Evolutionary conservation across 352 stramenopile genomes (phyloP), one percentile per base, ranked within the genome.

Genomic region (Globisporangium ultimum): DNA sequence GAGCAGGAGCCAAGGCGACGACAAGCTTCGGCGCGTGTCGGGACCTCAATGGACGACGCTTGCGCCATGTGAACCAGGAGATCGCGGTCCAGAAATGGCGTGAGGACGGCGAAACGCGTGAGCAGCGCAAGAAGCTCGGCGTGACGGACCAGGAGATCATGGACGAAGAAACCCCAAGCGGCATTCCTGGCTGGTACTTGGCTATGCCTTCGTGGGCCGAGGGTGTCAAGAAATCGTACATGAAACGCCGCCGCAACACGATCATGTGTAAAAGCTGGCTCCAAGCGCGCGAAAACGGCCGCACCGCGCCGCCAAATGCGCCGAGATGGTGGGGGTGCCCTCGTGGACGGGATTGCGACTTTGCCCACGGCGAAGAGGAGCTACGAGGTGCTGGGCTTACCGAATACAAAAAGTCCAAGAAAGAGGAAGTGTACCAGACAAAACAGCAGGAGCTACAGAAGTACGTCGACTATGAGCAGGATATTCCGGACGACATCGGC

Each of bases 51-150:
- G 86, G 86, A 20, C 80, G 86, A 15, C 79, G 86, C 0, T 67
- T 94, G 55, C 84, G 86, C 9, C 86, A 95, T 50, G 86, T 95
- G 64, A 95, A 94, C 65, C 84, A 95, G 53, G 84, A 95, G 64
- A 82, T 95, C 58, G 80, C 80, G 1, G 83, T 93, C 70, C 68
- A 79, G 48, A 93, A 95, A 68, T 95, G 84, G 86, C 71, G 63
- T 15, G 67, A 91, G 46, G 80, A 91, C 20, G 60, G 62, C 42
- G 77, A 80, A 38, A 53, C 63, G 14, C 81, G 84, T 22, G 70
- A 74, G 42, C 63, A 76, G 40, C 68, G 68, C 36, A 72, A 79
- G 45, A 78, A 80, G 34, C 58, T 78, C 9, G 78, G 71, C 38
- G 48, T 92, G 12, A 71, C 69, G 10, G 84, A 93, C 18, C 59